A percentile compares a stretch with the other conserved stretches of the same genome.
Evolutionary conservation across 305 asterid species (phyloP).

Genomic region (Fraxinus baroniana): DNA sequence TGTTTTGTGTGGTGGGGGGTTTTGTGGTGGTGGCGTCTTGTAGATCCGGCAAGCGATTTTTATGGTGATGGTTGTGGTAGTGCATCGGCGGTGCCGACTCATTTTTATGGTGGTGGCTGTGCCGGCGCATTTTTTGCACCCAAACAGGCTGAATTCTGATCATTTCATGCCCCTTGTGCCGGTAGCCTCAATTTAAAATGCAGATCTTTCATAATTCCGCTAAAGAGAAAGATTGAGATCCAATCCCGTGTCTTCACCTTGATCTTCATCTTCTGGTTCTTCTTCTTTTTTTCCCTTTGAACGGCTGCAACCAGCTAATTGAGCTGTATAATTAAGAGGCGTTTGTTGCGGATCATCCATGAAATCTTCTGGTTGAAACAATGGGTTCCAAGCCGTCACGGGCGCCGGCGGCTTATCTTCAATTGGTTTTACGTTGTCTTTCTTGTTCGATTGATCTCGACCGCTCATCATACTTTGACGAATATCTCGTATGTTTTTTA

Average conservation of each 20-base stretch:
- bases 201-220: background rate
- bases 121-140: no score
- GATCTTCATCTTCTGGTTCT: background rate
- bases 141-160: no score
- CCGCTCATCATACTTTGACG: constrained; percentile 9
- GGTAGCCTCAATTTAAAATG: no score
- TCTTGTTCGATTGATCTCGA: background rate
- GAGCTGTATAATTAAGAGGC: background rate
- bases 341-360: constrained; percentile 8
- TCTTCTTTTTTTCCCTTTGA: constrained; percentile 4
- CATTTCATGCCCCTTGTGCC: no score
- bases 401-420: background rate
- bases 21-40: no score
- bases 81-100: no score
- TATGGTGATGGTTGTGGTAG: no score
- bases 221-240: background rate
- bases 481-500: constrained; percentile 27
- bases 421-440: background rate
- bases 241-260: background rate
- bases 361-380: constrained; percentile 29
- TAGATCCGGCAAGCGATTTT: no score
- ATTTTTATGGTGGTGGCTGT: no score
- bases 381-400: constrained; percentile 27
- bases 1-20: no score
- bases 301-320: background rate